Conservation (phyloP, 23 red algal genomes). For the Gracilaria domingensis region DNA sequence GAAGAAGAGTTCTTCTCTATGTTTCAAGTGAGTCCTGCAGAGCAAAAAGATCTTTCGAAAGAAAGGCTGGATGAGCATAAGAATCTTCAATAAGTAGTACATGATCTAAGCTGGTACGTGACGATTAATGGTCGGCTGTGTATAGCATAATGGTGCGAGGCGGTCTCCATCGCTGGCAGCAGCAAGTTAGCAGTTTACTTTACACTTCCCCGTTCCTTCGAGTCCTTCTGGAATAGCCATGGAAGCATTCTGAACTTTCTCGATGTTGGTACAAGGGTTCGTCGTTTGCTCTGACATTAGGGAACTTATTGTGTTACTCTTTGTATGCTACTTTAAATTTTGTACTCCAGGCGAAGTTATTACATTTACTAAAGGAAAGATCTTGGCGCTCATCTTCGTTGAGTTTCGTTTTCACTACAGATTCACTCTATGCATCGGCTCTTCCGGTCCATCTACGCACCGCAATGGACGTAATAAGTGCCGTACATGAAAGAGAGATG, state of each 20-base stretch:
- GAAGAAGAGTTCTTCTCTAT: conserved; percentile 56
- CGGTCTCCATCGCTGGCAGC: too few relatives aligned
- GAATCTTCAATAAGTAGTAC: neutral
- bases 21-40: conserved; percentile 27
- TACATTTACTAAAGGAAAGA: neutral
- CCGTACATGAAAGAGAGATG: too few relatives aligned
- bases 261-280: neutral
- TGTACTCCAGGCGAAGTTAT: neutral
- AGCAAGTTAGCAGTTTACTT: neutral
- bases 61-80: neutral
- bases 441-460: too few relatives aligned
- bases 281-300: too few relatives aligned
- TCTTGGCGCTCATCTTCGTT: neutral
- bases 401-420: too few relatives aligned
- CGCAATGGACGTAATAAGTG: too few relatives aligned
- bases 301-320: neutral
- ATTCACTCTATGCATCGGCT: too few relatives aligned
- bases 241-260: neutral
- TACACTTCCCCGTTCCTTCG: neutral
- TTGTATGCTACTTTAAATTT: neutral
- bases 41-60: neutral
- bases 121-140: too few relatives aligned
- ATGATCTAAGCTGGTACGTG: neutral
- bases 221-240: neutral
- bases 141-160: too few relatives aligned